A percentile compares a stretch with the other conserved stretches of the same genome.
Evolutionary conservation across 2,329 filamentous ascomycete genomes (phyloP).

Genomic region (Fusarium gaditjirri): DNA sequence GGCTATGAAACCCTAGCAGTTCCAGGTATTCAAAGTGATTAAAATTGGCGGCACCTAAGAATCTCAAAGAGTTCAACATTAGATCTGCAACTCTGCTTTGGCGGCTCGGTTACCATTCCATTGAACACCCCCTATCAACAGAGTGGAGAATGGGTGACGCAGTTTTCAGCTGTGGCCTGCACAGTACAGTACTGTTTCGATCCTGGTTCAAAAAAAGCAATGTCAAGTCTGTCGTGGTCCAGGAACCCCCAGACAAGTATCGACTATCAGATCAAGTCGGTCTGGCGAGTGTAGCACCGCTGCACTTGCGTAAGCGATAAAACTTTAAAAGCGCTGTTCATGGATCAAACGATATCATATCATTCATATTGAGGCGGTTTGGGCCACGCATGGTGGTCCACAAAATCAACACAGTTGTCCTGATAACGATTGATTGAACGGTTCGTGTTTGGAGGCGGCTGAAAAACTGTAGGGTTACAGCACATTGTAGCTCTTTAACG

Average conservation of each 20-base stretch:
- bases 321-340: background rate
- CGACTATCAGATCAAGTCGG: background rate
- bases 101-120: slow-evolving; percentile 38
- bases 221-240: slow-evolving; percentile 13
- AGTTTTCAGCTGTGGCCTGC: slow-evolving; percentile 33
- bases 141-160: slow-evolving; percentile 10
- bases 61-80: slow-evolving; percentile 22
- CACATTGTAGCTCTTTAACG: background rate
- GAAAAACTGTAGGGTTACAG: slow-evolving; percentile 8
- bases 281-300: background rate
- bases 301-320: background rate
- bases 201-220: slow-evolving; percentile 26
- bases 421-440: background rate
- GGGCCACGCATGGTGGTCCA: background rate
- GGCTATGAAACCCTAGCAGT: slow-evolving; percentile 3
- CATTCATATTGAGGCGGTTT: background rate
- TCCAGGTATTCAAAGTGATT: slow-evolving; percentile 1
- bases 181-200: slow-evolving; percentile 13
- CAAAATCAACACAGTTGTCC: background rate
- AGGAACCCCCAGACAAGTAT: slow-evolving; percentile 7
- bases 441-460: slow-evolving; percentile 7
- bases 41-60: slow-evolving; percentile 1
- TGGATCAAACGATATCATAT: background rate
- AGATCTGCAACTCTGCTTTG: slow-evolving; percentile 37
- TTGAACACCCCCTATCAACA: slow-evolving; percentile 16